phyloP scores from a whole-genome alignment of 495 filamentous ascomycete species.

The Hypoxylon subgilvum region DNA sequence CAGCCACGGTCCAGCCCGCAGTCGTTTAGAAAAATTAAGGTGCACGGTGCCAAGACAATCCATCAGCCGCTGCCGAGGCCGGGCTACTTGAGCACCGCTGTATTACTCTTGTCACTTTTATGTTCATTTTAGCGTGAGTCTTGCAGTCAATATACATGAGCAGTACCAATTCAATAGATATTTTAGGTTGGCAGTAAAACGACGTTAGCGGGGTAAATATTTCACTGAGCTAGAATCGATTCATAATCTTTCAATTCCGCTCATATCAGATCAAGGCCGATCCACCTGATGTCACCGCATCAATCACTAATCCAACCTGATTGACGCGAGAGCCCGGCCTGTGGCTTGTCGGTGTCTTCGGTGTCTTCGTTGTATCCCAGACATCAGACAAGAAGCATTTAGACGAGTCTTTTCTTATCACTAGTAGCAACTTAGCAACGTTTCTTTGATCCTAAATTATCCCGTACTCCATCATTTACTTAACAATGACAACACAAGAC shows the following conservation, averaged over 20 bases:
- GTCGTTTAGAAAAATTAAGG: conserved; percentile 8
- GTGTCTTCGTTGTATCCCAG: conserved; percentile 4
- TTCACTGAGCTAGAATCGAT: conserved; percentile 6
- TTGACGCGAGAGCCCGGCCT: neutral
- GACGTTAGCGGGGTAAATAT: conserved; percentile 11
- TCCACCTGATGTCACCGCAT: conserved; percentile 33
- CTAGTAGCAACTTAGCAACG: too few relatives aligned
- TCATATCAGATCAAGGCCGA: conserved; percentile 23
- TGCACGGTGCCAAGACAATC: conserved; percentile 12
- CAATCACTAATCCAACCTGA: conserved; percentile 8
- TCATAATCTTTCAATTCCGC: conserved; percentile 13
- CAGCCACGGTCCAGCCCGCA: too few relatives aligned
- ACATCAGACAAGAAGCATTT: too few relatives aligned
- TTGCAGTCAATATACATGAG: neutral
- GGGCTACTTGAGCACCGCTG: conserved; percentile 2
- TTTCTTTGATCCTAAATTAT: too few relatives aligned
- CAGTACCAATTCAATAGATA: conserved; percentile 22
- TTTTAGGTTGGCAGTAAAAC: conserved; percentile 5
- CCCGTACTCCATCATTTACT: too few relatives aligned
- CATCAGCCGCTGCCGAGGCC: conserved; percentile 24
- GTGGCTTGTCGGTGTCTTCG: conserved; percentile 1
- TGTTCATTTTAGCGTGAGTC: neutral
- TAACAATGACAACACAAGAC: conserved; percentile 24
- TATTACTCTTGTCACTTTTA: neutral
- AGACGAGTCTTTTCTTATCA: conserved; percentile 2